Evolutionary conservation across 352 stramenopile species (phyloP).

Genomic region (Phytopythium chamaehyphon): DNA sequence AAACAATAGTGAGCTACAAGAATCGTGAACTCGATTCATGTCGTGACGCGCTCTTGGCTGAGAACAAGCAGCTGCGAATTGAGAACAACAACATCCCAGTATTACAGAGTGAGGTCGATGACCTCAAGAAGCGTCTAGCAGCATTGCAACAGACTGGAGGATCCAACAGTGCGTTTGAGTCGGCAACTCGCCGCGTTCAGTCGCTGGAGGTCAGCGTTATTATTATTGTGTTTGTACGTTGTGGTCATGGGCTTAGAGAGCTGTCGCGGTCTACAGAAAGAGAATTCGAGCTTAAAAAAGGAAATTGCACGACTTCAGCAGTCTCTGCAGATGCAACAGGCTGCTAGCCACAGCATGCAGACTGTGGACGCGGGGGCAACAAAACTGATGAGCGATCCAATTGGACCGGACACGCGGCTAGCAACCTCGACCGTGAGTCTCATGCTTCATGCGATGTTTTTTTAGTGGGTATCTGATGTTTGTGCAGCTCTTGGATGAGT

Average conservation of each 20-base stretch:
- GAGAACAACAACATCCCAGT: constrained; percentile 88
- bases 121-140: constrained; percentile 54
- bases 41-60: constrained; percentile 45
- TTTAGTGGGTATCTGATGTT: neutral
- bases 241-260: too few relatives aligned
- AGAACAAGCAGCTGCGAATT: constrained; percentile 62
- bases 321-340: constrained; percentile 22
- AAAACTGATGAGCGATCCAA: neutral
- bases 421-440: constrained; percentile 3
- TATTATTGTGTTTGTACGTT: neutral
- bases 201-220: constrained; percentile 59
- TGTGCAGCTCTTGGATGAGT: constrained; percentile 63
- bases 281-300: constrained; percentile 42
- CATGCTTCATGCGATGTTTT: neutral
- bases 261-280: too few relatives aligned
- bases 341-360: neutral
- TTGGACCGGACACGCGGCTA: neutral
- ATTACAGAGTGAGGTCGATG: constrained; percentile 60
- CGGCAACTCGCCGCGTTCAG: constrained; percentile 31
- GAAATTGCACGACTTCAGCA: constrained; percentile 44
- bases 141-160: constrained; percentile 6
- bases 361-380: too few relatives aligned
- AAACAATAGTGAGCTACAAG: constrained; percentile 56
- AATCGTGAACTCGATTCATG: constrained; percentile 43
- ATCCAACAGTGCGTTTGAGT: constrained; percentile 4